phyloP scores from a whole-genome alignment of 345 rosid genomes.

The Eucalyptus melliodora region DNA sequence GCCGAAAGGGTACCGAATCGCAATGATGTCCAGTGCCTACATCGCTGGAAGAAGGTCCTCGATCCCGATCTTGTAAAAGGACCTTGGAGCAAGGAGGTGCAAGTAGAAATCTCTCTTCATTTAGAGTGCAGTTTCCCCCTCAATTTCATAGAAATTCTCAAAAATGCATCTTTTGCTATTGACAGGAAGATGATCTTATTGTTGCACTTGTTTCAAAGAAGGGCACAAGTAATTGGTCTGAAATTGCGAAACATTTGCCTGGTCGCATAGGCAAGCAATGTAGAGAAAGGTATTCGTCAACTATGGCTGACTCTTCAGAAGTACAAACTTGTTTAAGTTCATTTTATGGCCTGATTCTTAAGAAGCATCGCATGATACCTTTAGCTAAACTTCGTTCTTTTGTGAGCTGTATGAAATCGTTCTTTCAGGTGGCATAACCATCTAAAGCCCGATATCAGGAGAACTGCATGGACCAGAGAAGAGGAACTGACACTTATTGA shows the following conservation, averaged over 20 bases:
- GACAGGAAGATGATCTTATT: slow-evolving; percentile 46
- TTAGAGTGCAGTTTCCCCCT: neutral
- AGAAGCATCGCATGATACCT: neutral
- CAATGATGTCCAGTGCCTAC: slow-evolving; percentile 37
- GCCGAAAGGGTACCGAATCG: neutral
- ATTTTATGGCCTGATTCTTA: neutral
- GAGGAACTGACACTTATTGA: slow-evolving; percentile 39
- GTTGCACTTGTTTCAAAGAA: slow-evolving; percentile 21
- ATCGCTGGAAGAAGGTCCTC: slow-evolving; percentile 57
- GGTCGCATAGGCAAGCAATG: slow-evolving; percentile 80
- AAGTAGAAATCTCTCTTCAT: neutral
- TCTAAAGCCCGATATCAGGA: slow-evolving; percentile 46
- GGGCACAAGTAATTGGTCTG: slow-evolving; percentile 44
- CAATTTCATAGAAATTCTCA: neutral
- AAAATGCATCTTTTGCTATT: neutral
- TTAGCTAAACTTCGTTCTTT: neutral
- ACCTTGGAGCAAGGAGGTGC: slow-evolving; percentile 53
- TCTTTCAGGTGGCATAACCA: slow-evolving; percentile 56
- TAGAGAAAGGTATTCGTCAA: slow-evolving; percentile 41
- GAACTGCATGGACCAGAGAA: slow-evolving; percentile 46
- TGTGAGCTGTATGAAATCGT: neutral
- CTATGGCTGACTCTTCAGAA: neutral
- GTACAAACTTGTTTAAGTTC: neutral
- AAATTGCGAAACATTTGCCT: slow-evolving; percentile 41
- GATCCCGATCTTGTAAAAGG: slow-evolving; percentile 43